phyloP scores from a whole-genome alignment of 768 basidiomycete species.

The Mycena chlorophos region DNA sequence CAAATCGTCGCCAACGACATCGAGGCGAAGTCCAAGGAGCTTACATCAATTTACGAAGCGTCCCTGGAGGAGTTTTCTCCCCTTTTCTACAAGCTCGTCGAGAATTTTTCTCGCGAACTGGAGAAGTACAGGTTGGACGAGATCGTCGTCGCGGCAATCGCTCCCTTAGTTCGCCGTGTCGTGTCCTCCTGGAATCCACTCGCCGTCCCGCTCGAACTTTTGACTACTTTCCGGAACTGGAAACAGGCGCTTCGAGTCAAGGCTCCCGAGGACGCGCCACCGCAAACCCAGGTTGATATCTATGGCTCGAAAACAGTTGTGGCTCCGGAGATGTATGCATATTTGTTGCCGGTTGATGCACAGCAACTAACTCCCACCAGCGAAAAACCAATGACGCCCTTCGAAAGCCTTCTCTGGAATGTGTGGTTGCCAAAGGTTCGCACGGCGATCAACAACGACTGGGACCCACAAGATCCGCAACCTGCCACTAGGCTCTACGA shows the following conservation, averaged over 20 bases:
- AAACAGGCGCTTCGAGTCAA: constrained; percentile 64
- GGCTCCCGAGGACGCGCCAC: constrained; percentile 40
- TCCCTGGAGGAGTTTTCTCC: constrained; percentile 74
- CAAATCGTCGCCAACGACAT: constrained; percentile 77
- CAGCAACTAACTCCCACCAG: constrained; percentile 30
- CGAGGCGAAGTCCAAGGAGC: constrained; percentile 59
- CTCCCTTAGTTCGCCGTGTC: constrained; percentile 75
- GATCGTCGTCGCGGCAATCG: constrained; percentile 88
- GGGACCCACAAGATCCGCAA: constrained; percentile 72
- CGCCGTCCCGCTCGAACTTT: constrained; percentile 64
- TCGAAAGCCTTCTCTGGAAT: constrained; percentile 92
- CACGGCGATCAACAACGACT: constrained; percentile 92
- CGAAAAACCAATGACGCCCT: constrained; percentile 84
- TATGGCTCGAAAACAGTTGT: constrained; percentile 50
- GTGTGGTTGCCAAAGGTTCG: constrained; percentile 96
- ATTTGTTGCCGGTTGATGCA: not conserved
- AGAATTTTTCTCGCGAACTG: constrained; percentile 72
- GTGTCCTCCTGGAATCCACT: constrained; percentile 83
- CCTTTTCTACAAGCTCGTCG: constrained; percentile 68
- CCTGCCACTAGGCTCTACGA: constrained; percentile 84
- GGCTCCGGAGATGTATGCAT: constrained; percentile 38
- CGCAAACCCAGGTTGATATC: constrained; percentile 50
- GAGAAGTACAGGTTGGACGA: constrained; percentile 82
- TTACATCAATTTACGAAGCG: constrained; percentile 65
- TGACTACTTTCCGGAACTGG: constrained; percentile 71